A percentile compares a stretch with the other conserved stretches of the same genome.
These are phyloP conservation scores for Vaccinium myrtillus DNA, from an alignment of 148 eudicot genomes.

Conservation along the genomic window DNA sequence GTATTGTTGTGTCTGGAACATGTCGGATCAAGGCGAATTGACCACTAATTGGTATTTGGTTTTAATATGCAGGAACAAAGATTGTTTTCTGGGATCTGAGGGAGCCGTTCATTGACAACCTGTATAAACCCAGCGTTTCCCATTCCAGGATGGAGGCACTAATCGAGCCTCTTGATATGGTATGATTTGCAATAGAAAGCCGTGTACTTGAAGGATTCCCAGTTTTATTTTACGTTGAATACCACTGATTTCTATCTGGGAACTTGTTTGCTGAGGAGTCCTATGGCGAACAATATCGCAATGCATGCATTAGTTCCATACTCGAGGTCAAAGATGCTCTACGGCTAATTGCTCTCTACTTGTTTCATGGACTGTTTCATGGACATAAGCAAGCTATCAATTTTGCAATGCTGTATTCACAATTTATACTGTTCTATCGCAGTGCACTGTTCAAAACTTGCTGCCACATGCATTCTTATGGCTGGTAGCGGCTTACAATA, in stretches of 20 bases:
- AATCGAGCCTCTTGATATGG: constrained; percentile 89
- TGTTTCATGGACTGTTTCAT: neutral
- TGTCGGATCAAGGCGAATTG: constrained; percentile 2
- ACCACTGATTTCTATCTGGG: neutral
- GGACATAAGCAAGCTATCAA: neutral
- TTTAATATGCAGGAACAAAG: constrained; percentile 67
- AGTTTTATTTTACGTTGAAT: neutral
- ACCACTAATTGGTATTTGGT: constrained; percentile 12
- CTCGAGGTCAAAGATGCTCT: neutral
- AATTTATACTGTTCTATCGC: neutral
- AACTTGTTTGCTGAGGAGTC: neutral
- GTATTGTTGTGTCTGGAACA: constrained; percentile 16
- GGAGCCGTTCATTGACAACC: constrained; percentile 84
- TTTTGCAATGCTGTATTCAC: neutral
- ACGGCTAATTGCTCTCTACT: neutral
- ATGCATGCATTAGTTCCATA: neutral
- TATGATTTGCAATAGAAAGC: constrained; percentile 31
- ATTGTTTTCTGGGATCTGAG: constrained; percentile 92
- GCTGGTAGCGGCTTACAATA: neutral
- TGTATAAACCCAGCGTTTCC: constrained; percentile 84
- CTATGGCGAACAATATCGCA: neutral
- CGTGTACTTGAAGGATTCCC: neutral
- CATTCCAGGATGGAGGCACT: constrained; percentile 80
- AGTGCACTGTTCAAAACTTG: constrained; percentile 3
- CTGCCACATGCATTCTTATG: constrained; percentile 2